Evolutionary conservation across 116 monocot genomes (phyloP), one percentile per base, ranked within the genome.

Genomic region (Trichopus zeylanicus): DNA sequence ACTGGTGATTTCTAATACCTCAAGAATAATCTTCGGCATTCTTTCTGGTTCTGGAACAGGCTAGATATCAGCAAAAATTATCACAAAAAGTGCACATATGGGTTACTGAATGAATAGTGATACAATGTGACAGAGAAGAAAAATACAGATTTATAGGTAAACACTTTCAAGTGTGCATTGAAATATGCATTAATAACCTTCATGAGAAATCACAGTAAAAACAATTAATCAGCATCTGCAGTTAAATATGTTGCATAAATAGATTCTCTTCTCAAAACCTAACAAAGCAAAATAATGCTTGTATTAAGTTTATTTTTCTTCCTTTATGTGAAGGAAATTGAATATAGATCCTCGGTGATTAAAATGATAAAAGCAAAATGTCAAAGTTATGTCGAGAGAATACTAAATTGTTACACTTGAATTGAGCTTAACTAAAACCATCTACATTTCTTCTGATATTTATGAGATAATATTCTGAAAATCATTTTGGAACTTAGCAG

Each of bases 41-140:
- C 86, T 83, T 55, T 67, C 75, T 67, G 89, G 94, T 60, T 95
- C 86, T 86, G 86, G 86, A 22, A 95, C 86, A 55, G 94, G 94
- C 94, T 93, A 67, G 5, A 59, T 39, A 67, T 63, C 19, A 55
- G 11, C 55, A 58, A 19, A 29, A 42, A n/a, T 42, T n/a, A 4
- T 5, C 49, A 49, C 22, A 49, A 49, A 22, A 25, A 49, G 20
- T 21, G 21, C 19, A 49, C 19, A 7, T 6, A 49, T 24, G 1
- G 5, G 19, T n/a, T 9, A 7, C 4, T 21, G 4, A 49, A 21
- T 22, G 49, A 49, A 33, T 33, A 33, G 4, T 8, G 8, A 33
- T n/a, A n/a, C n/a, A n/a, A n/a, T n/a, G n/a, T n/a, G n/a, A n/a
- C n/a, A n/a, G n/a, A 42, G 13, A 42, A 42, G 3, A 1, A 42